A percentile compares a stretch with the other conserved stretches of the same genome.
Conservation (phyloP, 2,329 filamentous ascomycete genomes). For the Xylaria multiplex region DNA sequence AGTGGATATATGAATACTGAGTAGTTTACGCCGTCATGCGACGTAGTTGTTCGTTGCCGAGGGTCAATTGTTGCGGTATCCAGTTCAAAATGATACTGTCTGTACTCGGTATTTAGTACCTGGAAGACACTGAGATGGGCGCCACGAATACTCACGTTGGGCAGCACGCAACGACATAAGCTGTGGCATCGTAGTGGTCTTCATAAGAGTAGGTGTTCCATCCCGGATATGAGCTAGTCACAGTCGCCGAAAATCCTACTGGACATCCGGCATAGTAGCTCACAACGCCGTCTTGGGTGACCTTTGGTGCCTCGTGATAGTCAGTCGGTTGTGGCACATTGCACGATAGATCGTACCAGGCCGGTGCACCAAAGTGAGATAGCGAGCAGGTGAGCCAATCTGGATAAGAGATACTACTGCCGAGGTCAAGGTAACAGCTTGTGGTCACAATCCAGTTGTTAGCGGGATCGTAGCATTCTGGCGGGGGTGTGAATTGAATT, state of each 20-base stretch:
- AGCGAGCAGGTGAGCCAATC: conserved; percentile 35
- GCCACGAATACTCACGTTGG: conserved; percentile 32
- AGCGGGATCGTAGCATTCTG: conserved; percentile 34
- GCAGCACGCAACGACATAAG: conserved; percentile 31
- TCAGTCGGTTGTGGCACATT: conserved; percentile 9
- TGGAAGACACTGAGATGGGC: background rate
- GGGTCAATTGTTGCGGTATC: background rate
- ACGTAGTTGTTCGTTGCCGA: conserved; percentile 24
- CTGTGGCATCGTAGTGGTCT: conserved; percentile 33
- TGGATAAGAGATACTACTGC: background rate
- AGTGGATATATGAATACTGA: conserved; percentile 28
- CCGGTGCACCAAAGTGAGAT: conserved; percentile 25
- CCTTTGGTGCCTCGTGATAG: conserved; percentile 15
- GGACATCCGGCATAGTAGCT: conserved; percentile 36
- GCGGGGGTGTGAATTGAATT: conserved; percentile 30
- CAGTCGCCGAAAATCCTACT: conserved; percentile 6
- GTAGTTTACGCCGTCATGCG: conserved; percentile 31
- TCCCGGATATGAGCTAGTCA: conserved; percentile 5
- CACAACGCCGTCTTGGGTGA: conserved; percentile 20
- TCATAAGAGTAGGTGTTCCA: conserved; percentile 6
- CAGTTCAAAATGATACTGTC: conserved; percentile 28
- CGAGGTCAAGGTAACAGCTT: conserved; percentile 31
- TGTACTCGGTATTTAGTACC: background rate
- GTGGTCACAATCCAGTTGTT: conserved; percentile 37
- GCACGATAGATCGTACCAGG: conserved; percentile 19